Evolutionary conservation across 805 yeast genomes (phyloP), one percentile per base, ranked within the genome.

Genomic region (Candida sanyiensis): DNA sequence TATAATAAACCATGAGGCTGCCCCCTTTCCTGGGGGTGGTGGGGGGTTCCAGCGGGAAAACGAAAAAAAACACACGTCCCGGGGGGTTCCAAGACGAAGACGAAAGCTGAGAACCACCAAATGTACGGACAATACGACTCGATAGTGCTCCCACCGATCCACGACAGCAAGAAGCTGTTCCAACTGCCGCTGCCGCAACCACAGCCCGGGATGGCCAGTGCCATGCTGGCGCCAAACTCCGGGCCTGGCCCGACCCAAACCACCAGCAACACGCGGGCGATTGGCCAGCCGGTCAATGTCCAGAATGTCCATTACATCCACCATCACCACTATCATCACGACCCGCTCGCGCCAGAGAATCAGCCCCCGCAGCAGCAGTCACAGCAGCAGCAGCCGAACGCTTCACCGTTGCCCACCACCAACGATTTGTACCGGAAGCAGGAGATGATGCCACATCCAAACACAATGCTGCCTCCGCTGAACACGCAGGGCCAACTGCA

Each of bases 131-230:
- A 39, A 21, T 39, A 30, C 32, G 38, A 41, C 29, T 37, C 44
- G 11, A 41, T 41, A 6, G 40, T 41, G 19, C 33, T 41, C 15
- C 44, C 44, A 9, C 44, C 44, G 6, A 37, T 41, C 25, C 38
- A 37, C 18, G 44, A 35, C 22, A 27, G 28, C 29, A 38, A 41
- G 21, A 37, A 41, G 21, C 28, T 37, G 23, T 37, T 29, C n/a
- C 37, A 34, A 20, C 40, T 41, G 9, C 40, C 39, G 17, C n/a
- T 35, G 16, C 43, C 37, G 4, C 39, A 40, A 19, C 34, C 33
- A 12, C 43, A 36, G 28, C 34, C 31, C 5, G 37, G 40, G 5
- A 29, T 28, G n/a, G 26, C 20, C 23, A 19, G 37, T 12, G 22
- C 36, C 11, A 21, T 27, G 28, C 28, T 28, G 13, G 15, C 38